Evolutionary conservation across 768 basidiomycete genomes (phyloP), one percentile per base, ranked within the genome.

Genomic region (Roridomyces roridus): DNA sequence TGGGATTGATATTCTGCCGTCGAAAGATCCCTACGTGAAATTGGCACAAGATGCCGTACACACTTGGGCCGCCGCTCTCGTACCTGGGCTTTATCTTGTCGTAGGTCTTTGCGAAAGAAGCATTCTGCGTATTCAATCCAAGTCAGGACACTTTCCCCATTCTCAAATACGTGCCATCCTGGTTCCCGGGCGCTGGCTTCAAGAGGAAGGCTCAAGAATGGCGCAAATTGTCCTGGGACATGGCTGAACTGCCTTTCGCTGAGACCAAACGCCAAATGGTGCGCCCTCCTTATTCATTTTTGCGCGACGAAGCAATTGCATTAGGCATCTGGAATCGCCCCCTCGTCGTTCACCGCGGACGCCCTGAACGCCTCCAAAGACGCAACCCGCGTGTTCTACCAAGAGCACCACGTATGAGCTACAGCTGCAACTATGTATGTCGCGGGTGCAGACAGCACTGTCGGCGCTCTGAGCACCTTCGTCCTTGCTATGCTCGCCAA

Each of bases 161-260:
- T 8, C 68, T 78, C 18, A 74, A 74, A 57, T 55, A 55, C 28
- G 52, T 55, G 20, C 47, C 53, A 0, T 42, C 43, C 4, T 82
- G 80, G 79, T 39, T 81, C 11, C 80, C 80, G 26, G 81, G 81
- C 0, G 74, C 77, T 6, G 74, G 73, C 29, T 82, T 80, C 65
- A 72, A 80, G 57, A 70, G 66, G 37, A 70, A 67, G 41, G 79
- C 80, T 1, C 65, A 67, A 23, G 45, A 64, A 36, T 73, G 76
- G 63, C 69, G 70, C 23, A 66, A 57, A 23, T 64, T 74, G 10
- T 68, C n/a, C n/a, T n/a, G 70, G 6, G 68, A 73, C 15, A 76
- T 79, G 72, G 64, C 73, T 14, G 71, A 77, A 31, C 63, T 70
- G 9, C 80, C 81, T 0, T 81, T 76, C 46, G 52, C 65, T 6